Evolutionary conservation across 352 stramenopile species (phyloP), one percentile per base, ranked within the genome.

Genomic region (Pilasporangium apinafurcum): DNA sequence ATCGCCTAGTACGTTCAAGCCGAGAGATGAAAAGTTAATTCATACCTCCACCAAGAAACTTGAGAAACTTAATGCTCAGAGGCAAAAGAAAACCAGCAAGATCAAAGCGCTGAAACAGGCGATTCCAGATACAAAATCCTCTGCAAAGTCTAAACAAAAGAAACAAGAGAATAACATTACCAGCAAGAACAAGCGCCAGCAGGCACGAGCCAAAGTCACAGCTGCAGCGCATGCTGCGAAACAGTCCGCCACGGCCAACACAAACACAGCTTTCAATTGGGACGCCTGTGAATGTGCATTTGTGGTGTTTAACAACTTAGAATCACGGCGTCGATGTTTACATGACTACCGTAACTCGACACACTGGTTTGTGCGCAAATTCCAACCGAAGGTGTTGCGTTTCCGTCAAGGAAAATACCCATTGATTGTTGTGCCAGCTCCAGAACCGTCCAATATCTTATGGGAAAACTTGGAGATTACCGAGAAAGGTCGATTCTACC

Each of bases 91-190:
- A 31, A 82, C 54, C 0, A 67, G 67, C 41, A 83, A 81, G 36
- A 67, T 90, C 36, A 89, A 83, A 27, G 63, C 58, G 1, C 56
- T 90, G 20, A 81, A 83, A 31, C 46, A 80, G 5, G 52, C 40
- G 7, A 7, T 10, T n/a, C n/a, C n/a, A 8, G 4, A 7, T 24
- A 18, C 10, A 8, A 16, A 50, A 53, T 25, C 35, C 38, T 25
- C 35, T 49, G 29, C 31, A 53, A 17, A 47, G n/a, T n/a, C n/a
- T n/a, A n/a, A n/a, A n/a, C n/a, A n/a, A n/a, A n/a, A n/a, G n/a
- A n/a, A n/a, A 13, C 26, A 48, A 13, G 41, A 36, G 6, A 31
- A 37, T n/a, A 13, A 27, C 10, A 21, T 8, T 8, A 9, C 14
- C 25, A 30, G 13, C n/a, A 52, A 22, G 22, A 26, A 44, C n/a